These are phyloP conservation scores for Glaciozyma antarctica DNA, from an alignment of 768 basidiomycete species.

Conservation along the genomic window DNA sequence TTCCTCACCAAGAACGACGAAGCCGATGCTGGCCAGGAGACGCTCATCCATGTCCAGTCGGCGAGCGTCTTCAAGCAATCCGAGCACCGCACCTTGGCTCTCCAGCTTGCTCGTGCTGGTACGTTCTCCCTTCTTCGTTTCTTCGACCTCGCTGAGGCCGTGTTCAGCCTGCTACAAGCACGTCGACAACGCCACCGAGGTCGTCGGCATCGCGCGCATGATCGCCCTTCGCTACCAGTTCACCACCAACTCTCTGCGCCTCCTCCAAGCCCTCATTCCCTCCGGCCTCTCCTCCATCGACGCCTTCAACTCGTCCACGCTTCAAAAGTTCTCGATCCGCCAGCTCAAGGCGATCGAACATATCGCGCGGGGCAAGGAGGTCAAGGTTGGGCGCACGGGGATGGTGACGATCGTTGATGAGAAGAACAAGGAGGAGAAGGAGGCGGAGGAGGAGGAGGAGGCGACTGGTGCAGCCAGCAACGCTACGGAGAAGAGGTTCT, in stretches of 20 bases:
- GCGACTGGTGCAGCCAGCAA: slow-evolving; percentile 5
- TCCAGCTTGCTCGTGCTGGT: slow-evolving; percentile 73
- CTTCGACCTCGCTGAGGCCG: too few relatives aligned
- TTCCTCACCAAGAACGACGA: slow-evolving; percentile 55
- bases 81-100: slow-evolving; percentile 54
- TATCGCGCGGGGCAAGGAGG: not conserved
- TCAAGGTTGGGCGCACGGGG: not conserved
- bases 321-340: slow-evolving; percentile 75
- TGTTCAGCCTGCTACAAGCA: slow-evolving; percentile 61
- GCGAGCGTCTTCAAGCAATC: slow-evolving; percentile 55
- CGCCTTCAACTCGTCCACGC: slow-evolving; percentile 62
- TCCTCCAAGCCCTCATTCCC: slow-evolving; percentile 63
- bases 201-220: slow-evolving; percentile 67
- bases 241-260: slow-evolving; percentile 72
- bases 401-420: not conserved
- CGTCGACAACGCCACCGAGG: slow-evolving; percentile 49
- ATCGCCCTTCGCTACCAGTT: slow-evolving; percentile 68
- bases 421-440: slow-evolving; percentile 4
- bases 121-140: slow-evolving; percentile 31
- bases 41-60: slow-evolving; percentile 61
- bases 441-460: slow-evolving; percentile 39
- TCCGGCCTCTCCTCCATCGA: slow-evolving; percentile 63
- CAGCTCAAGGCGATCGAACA: slow-evolving; percentile 42
- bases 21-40: slow-evolving; percentile 59
- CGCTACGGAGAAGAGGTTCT: slow-evolving; percentile 32